phyloP scores from a whole-genome alignment of 371 early-diverging fungal genomes.

The Syncephalis fuscata region DNA sequence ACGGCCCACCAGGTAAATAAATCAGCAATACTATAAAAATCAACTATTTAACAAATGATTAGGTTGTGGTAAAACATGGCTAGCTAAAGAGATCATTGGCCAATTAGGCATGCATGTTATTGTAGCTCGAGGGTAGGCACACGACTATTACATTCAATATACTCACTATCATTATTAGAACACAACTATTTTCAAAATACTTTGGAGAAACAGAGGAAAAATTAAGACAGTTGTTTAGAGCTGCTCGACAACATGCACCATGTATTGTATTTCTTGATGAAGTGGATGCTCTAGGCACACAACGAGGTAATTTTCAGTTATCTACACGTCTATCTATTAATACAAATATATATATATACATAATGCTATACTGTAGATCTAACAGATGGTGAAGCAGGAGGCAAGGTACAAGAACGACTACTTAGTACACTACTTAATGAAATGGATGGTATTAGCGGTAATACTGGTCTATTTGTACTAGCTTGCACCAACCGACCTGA shows the following conservation, averaged over 20 bases:
- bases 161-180: neutral
- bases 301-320: conserved; percentile 29
- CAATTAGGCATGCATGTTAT: conserved; percentile 59
- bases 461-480: conserved; percentile 56
- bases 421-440: conserved; percentile 58
- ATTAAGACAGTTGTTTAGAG: conserved; percentile 64
- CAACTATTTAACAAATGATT: conserved; percentile 3
- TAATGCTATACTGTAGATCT: conserved; percentile 9
- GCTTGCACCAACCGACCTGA: conserved; percentile 68
- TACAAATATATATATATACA: too few species aligned
- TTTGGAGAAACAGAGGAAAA: conserved; percentile 83
- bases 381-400: conserved; percentile 31
- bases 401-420: conserved; percentile 61
- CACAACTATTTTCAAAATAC: conserved; percentile 55
- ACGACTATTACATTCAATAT: neutral
- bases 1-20: conserved; percentile 64
- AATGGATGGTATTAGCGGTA: conserved; percentile 63
- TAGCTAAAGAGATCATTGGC: conserved; percentile 56
- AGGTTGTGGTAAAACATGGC: conserved; percentile 75
- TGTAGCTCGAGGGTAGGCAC: conserved; percentile 45
- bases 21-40: neutral
- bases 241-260: conserved; percentile 64
- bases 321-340: neutral
- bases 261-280: conserved; percentile 88
- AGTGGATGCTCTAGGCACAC: conserved; percentile 69